These are phyloP conservation scores for Eucalyptus erythrocorys DNA, from an alignment of 345 rosid species.

Conservation along the genomic window DNA sequence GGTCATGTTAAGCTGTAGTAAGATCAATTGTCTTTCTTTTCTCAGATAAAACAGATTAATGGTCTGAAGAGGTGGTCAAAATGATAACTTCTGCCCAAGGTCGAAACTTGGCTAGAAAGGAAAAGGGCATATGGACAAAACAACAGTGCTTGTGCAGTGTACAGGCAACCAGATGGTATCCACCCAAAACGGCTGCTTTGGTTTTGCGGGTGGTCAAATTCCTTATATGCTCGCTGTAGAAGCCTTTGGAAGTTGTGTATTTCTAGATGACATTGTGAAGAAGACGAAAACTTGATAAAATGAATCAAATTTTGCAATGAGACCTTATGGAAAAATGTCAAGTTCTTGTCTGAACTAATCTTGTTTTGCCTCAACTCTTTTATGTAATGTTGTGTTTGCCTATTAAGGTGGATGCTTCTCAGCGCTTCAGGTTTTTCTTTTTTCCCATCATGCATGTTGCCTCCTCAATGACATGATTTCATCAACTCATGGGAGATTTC, in stretches of 20 bases:
- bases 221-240: not conserved
- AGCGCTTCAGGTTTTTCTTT: not conserved
- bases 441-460: not conserved
- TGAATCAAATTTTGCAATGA: not conserved
- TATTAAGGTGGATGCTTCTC: not conserved
- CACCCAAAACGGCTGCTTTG: not conserved
- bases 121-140: not conserved
- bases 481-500: conserved; percentile 13
- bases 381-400: not conserved
- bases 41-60: not conserved
- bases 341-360: not conserved
- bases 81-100: not conserved
- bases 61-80: not conserved
- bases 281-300: not conserved
- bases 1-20: not conserved
- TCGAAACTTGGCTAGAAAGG: not conserved
- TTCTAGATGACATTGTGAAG: not conserved
- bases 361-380: not conserved
- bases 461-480: not conserved
- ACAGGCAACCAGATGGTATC: not conserved
- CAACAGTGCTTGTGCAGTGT: not conserved
- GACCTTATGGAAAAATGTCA: not conserved
- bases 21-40: not conserved
- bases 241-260: not conserved
- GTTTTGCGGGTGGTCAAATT: not conserved